Base-by-base conservation (phyloP, 306 rosid species). In the Aeschynomene evenia region DNA sequence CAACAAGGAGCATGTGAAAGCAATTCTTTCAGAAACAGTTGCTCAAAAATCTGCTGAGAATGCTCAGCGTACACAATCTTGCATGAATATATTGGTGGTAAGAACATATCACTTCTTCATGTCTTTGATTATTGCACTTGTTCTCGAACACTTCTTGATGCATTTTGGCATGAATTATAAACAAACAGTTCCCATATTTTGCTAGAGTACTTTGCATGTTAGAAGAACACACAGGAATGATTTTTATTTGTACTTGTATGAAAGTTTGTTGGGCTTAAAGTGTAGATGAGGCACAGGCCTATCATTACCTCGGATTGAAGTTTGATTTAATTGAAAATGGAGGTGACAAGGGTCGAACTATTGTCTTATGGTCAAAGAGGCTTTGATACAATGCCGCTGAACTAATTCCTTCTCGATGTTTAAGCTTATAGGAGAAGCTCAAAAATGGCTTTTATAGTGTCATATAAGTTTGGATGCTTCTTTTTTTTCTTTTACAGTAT, bases 1-100 rank as follows among this genome's bases (percentile, higher is more conserved):
- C 85, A 87, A 91, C 87, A 95, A 89, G 87, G 97, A 89, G 80
- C 93, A 95, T 40, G 95, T 87, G 70, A 89, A 87, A 81, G 89
- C 77, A 74, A 76, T 86, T 86, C 87, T 91, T 83, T 70, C 66
- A 68, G 95, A 91, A 84, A 72, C 75, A 28, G 63, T 66, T 49
- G 58, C 71, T 54, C 91, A 91, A 58, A 91, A 83, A 67, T 77
- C 91, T 69, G 73, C 85, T n/a, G 85, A 79, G 22, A 84, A 81
- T 82, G 71, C 70, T 36, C 84, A 62, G 63, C 79, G 26, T 71
- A 46, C 67, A 51, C 79, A 74, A 57, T 86, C 96, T 65, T 89
- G 89, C 79, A 80, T 95, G 89, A 74, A 88, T 81, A 80, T 89
- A 21, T 83, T 95, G 79, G 96, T 86, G 97, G 99, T 95, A 91